These are phyloP conservation scores for Trichothecium roseum DNA, from an alignment of 2,329 filamentous ascomycete species.

Conservation along the genomic window DNA sequence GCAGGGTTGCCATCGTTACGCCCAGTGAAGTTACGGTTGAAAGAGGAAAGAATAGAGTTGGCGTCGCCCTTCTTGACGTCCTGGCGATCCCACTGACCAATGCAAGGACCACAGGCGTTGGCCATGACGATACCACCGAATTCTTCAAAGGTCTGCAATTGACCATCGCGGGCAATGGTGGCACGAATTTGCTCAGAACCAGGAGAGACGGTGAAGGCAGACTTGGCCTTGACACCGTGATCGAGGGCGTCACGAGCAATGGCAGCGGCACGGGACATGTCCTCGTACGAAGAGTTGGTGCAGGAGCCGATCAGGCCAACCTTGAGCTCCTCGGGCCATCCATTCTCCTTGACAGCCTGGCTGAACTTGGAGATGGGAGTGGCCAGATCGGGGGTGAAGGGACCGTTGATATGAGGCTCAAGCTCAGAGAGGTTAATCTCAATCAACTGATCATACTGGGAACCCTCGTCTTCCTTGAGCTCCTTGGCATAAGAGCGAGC, in stretches of 20 bases:
- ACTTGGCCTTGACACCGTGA: slow-evolving; percentile 89
- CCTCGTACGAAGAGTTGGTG: slow-evolving; percentile 81
- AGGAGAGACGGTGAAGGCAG: slow-evolving; percentile 88
- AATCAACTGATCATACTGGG: slow-evolving; percentile 91
- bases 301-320: slow-evolving; percentile 96
- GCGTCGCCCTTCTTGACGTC: slow-evolving; percentile 92
- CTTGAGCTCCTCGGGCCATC: slow-evolving; percentile 94
- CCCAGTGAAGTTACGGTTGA: slow-evolving; percentile 99
- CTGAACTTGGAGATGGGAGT: slow-evolving; percentile 98
- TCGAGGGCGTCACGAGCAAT: slow-evolving; percentile 85
- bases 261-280: slow-evolving; percentile 87
- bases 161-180: slow-evolving; percentile 82
- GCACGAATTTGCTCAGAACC: slow-evolving; percentile 95
- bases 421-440: slow-evolving; percentile 93
- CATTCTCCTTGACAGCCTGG: slow-evolving; percentile 85
- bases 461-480: slow-evolving; percentile 77
- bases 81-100: slow-evolving; percentile 88
- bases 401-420: slow-evolving; percentile 97
- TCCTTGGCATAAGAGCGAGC: slow-evolving; percentile 75
- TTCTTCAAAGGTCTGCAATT: slow-evolving; percentile 90
- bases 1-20: slow-evolving; percentile 95
- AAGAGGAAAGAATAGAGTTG: slow-evolving; percentile 97
- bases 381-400: slow-evolving; percentile 95
- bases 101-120: slow-evolving; percentile 89
- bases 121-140: slow-evolving; percentile 91